Evolutionary conservation across 805 yeast genomes (phyloP), one percentile per base, ranked within the genome.

Genomic region (Candida pseudoglaebosa): DNA sequence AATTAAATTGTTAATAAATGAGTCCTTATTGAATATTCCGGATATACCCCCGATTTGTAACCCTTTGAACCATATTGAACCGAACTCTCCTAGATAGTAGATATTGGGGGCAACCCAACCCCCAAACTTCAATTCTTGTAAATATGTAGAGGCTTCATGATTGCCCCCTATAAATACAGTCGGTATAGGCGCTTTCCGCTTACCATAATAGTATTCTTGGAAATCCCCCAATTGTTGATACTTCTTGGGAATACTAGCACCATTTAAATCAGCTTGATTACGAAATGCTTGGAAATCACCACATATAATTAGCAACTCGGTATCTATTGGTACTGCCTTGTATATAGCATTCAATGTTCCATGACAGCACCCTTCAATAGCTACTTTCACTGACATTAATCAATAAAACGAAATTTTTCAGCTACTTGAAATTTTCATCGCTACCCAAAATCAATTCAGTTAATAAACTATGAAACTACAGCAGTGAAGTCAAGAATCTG

Each of bases 81-180:
- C 87, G 14, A 82, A 75, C 31, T 78, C 77, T 0, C 99, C 99
- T 49, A 93, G 53, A 54, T 79, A 93, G 59, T 82, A 93, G 10
- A 93, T 86, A 45, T 83, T 81, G 1, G 88, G 86, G 1, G 95
- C 95, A 1, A 85, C 90, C 86, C 91, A 93, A 0, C 99, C 99
- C 9, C 99, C 99, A 56, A 72, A 75, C 42, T 76, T 77, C 41
- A 90, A 61, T 48, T 84, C 88, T 43, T 75, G 66, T 45, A 93
- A 54, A 55, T 84, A 86, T 42, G 81, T 78, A 41, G 95, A 85
- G 3, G 93, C 80, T 55, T 93, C 99, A 54, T 93, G 99, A 60
- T 93, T 93, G 0, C 99, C 99, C 2, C 99, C 98, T 30, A 93
- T 78, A 48, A 91, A 84, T 0, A 93, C 48, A 0, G 98, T 91